Conservation (phyloP, 179 eudicot genomes). For the Patellifolia procumbens region DNA sequence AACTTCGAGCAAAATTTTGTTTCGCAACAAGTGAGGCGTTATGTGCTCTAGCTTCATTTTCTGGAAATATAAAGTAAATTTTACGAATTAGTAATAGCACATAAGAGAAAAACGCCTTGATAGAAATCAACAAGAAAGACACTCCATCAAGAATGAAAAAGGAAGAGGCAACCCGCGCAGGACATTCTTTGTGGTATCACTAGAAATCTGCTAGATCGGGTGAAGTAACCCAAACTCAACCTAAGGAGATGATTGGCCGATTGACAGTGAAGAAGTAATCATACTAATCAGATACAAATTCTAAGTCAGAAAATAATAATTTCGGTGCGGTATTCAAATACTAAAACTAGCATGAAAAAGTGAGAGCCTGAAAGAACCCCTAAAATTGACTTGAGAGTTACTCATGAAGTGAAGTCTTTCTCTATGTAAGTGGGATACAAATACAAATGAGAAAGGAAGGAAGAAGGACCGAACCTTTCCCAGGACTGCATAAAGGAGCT, state of each 20-base stretch:
- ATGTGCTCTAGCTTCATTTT: conserved; percentile 61
- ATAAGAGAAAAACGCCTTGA: background rate
- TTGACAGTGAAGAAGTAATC: background rate
- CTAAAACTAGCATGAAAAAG: too few relatives aligned
- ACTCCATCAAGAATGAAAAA: background rate
- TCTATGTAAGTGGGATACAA: too few relatives aligned
- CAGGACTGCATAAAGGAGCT: too few relatives aligned
- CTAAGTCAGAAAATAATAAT: too few relatives aligned
- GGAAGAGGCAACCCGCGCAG: background rate
- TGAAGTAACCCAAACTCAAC: background rate
- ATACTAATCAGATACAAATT: too few relatives aligned
- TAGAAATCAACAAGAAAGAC: background rate
- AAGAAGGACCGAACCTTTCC: too few relatives aligned
- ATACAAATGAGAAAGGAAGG: too few relatives aligned
- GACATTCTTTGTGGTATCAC: too few relatives aligned
- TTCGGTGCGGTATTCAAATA: too few relatives aligned
- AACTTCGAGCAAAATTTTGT: conserved; percentile 66
- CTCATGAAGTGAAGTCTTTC: too few relatives aligned
- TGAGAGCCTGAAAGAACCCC: too few relatives aligned
- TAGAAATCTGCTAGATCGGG: background rate
- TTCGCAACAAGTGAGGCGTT: conserved; percentile 68
- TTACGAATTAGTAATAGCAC: background rate
- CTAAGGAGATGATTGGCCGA: background rate
- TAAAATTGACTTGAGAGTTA: too few relatives aligned
- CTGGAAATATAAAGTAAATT: conserved; percentile 31